Conservation (phyloP, 192 early-diverging fungal species). For the Entomortierella parvispora region DNA sequence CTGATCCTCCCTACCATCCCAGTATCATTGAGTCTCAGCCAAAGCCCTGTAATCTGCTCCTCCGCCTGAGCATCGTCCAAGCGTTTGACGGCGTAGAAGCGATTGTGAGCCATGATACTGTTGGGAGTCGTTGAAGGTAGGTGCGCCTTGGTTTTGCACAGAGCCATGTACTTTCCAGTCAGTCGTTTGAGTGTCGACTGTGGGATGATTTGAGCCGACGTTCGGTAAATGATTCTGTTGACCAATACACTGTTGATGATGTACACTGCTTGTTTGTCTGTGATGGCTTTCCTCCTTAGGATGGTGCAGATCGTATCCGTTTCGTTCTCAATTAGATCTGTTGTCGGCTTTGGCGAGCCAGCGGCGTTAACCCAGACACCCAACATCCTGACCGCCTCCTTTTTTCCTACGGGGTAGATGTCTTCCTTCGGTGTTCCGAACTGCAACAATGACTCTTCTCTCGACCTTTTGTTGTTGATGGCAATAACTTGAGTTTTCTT, state of each 20-base stretch:
- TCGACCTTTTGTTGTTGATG: no score
- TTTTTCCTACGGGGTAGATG: no score
- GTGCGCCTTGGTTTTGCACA: conserved; percentile 5
- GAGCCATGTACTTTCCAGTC: conserved; percentile 17
- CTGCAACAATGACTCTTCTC: no score
- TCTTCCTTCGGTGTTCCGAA: no score
- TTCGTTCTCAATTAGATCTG: no score
- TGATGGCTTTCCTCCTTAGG: no score
- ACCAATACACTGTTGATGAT: conserved; percentile 25
- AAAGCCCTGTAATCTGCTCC: conserved; percentile 19
- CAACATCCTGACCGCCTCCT: no score
- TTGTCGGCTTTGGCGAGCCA: no score
- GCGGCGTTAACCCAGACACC: no score
- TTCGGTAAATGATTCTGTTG: conserved; percentile 9
- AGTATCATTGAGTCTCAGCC: conserved; percentile 13
- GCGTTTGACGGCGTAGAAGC: not conserved
- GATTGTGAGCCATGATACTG: conserved; percentile 21
- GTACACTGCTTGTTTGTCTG: not conserved
- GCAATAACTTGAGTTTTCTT: conserved; percentile 7
- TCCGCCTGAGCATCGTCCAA: conserved; percentile 17
- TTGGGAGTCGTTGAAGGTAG: conserved; percentile 25
- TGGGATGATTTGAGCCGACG: not conserved
- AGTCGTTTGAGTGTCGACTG: not conserved
- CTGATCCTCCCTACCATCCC: conserved; percentile 6
- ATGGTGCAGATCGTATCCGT: no score